Percentiles rank a stretch among this genome's conserved stretches.
Conservation (phyloP, 1,284 basidiomycete genomes). For the Cerrena zonata region DNA sequence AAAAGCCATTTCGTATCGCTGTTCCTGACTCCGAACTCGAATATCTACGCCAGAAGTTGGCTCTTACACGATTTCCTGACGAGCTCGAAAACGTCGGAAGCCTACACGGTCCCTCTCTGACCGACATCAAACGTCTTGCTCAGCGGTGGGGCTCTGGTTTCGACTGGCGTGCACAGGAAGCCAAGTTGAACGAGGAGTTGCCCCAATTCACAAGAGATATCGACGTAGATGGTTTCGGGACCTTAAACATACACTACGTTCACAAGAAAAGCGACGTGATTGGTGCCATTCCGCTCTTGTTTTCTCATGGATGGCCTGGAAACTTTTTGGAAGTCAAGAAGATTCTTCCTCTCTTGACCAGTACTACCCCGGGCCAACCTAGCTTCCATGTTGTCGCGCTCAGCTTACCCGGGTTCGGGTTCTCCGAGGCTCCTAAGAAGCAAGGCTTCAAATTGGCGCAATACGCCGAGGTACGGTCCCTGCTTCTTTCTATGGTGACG, state of each 20-base stretch:
- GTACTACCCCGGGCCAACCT: slow-evolving; percentile 37
- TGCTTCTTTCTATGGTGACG: background rate
- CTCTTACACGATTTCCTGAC: slow-evolving; percentile 6
- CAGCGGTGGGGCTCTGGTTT: slow-evolving; percentile 40
- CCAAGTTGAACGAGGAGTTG: slow-evolving; percentile 36
- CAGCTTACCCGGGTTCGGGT: no score
- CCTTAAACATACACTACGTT: slow-evolving; percentile 45
- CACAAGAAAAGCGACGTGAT: slow-evolving; percentile 38
- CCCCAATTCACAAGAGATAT: slow-evolving; percentile 45
- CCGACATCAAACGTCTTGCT: slow-evolving; percentile 38
- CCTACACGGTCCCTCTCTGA: slow-evolving; percentile 44
- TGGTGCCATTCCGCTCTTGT: slow-evolving; percentile 44
- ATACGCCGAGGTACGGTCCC: slow-evolving; percentile 23
- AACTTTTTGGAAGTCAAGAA: slow-evolving; percentile 51
- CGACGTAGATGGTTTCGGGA: slow-evolving; percentile 37
- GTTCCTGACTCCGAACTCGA: slow-evolving; percentile 16
- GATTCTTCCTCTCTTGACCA: slow-evolving; percentile 44
- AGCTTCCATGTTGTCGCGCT: slow-evolving; percentile 55
- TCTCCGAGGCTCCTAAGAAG: slow-evolving; percentile 38
- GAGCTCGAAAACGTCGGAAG: slow-evolving; percentile 30
- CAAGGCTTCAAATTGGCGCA: slow-evolving; percentile 27
- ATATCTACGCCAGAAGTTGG: slow-evolving; percentile 15
- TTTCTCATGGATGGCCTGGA: slow-evolving; percentile 63
- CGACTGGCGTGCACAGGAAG: slow-evolving; percentile 45
- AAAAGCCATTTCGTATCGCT: slow-evolving; percentile 12